These are phyloP conservation scores for Dichotomopilus funicola DNA, from an alignment of 2,329 filamentous ascomycete genomes.

Conservation along the genomic window DNA sequence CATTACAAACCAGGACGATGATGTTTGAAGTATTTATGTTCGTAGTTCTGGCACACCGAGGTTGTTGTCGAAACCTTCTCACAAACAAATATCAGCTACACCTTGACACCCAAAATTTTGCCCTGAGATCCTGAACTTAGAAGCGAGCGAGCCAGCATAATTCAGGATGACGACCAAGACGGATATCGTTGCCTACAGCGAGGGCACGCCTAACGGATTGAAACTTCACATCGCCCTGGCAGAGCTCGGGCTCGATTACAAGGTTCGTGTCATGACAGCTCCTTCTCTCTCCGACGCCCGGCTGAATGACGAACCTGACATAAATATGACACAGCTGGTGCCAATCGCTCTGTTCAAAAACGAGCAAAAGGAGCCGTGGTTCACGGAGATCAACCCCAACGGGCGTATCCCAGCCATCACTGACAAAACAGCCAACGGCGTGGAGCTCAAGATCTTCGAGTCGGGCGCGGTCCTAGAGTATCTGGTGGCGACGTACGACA, in stretches of 20 bases:
- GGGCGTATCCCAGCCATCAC: constrained; percentile 29
- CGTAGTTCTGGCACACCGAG: not conserved
- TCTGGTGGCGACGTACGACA: constrained; percentile 39
- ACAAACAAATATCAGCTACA: not conserved
- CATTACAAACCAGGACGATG: not conserved
- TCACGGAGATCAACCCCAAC: constrained; percentile 47
- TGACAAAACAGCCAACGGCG: constrained; percentile 43
- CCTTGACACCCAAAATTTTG: not conserved
- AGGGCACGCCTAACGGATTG: not conserved
- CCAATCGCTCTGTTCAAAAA: constrained; percentile 53
- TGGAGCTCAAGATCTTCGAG: constrained; percentile 45
- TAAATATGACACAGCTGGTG: not conserved
- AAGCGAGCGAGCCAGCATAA: not conserved
- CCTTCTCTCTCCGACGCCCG: not conserved
- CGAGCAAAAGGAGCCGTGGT: constrained; percentile 61
- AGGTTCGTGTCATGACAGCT: not conserved
- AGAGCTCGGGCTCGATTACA: not conserved
- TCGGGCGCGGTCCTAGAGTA: constrained; percentile 44
- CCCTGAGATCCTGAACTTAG: no score
- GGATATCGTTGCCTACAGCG: not conserved
- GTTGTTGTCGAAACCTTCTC: not conserved
- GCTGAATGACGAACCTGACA: not conserved
- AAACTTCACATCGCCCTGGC: not conserved
- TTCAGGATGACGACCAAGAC: not conserved
- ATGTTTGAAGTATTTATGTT: not conserved